Evolutionary conservation across 2,329 filamentous ascomycete species (phyloP).

Genomic region (Sclerotinia nivalis): DNA sequence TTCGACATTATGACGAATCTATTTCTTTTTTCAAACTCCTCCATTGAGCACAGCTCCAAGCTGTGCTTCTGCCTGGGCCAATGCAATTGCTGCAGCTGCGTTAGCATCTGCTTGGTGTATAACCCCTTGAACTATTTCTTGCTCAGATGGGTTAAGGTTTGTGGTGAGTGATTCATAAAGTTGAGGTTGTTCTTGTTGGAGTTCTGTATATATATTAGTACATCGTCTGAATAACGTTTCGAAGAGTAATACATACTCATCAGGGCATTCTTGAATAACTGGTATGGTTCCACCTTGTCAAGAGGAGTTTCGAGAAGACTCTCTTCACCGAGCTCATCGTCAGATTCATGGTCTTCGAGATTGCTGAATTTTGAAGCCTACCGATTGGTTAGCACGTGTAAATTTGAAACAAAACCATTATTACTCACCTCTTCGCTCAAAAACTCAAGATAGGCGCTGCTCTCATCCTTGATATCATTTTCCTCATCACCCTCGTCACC

Average conservation of each 20-base stretch:
- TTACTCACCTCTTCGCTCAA: slow-evolving; percentile 77
- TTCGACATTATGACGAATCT: slow-evolving; percentile 20
- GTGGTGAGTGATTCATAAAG: slow-evolving; percentile 81
- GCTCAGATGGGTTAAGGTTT: slow-evolving; percentile 77
- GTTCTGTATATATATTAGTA: slow-evolving; percentile 52
- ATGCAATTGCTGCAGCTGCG: slow-evolving; percentile 31
- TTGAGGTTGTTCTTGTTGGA: slow-evolving; percentile 88
- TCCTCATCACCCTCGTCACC: slow-evolving; percentile 57
- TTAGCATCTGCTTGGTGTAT: slow-evolving; percentile 48
- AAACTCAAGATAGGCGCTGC: slow-evolving; percentile 92
- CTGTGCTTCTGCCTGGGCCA: slow-evolving; percentile 29
- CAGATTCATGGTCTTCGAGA: slow-evolving; percentile 67
- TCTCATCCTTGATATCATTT: slow-evolving; percentile 79
- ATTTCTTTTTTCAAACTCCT: slow-evolving; percentile 31
- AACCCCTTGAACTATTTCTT: slow-evolving; percentile 75
- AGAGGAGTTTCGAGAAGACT: slow-evolving; percentile 91
- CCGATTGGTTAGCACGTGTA: slow-evolving; percentile 22
- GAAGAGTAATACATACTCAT: slow-evolving; percentile 62
- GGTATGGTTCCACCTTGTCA: slow-evolving; percentile 93
- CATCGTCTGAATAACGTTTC: too few species aligned
- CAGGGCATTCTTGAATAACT: slow-evolving; percentile 79
- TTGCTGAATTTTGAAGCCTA: slow-evolving; percentile 82
- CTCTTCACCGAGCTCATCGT: slow-evolving; percentile 90
- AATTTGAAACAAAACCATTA: background rate
- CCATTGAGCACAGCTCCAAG: slow-evolving; percentile 32